phyloP scores from a whole-genome alignment of 305 asterid species.

The Fraxinus angustifolia region DNA sequence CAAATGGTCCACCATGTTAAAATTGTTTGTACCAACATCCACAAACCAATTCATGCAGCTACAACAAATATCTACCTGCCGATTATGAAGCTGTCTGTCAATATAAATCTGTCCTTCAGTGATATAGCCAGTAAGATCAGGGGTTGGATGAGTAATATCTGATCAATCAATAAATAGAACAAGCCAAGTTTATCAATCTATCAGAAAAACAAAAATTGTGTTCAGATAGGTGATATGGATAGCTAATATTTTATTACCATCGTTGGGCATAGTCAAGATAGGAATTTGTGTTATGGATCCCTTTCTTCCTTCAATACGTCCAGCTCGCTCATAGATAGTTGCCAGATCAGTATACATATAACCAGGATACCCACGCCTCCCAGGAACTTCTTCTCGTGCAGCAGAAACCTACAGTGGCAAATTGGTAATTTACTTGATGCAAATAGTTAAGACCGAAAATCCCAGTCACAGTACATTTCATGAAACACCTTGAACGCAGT shows the following conservation, averaged over 20 bases:
- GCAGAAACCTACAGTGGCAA: conserved; percentile 72
- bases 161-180: conserved; percentile 29
- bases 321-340: conserved; percentile 89
- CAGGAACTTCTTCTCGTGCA: conserved; percentile 88
- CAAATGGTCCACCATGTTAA: neutral
- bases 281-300: conserved; percentile 67
- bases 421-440: conserved; percentile 5
- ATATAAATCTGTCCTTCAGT: conserved; percentile 98
- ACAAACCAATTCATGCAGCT: conserved; percentile 11
- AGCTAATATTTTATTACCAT: conserved; percentile 41
- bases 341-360: conserved; percentile 92
- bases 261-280: conserved; percentile 80
- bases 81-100: conserved; percentile 90
- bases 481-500: neutral
- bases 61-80: conserved; percentile 61
- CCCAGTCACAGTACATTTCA: neutral
- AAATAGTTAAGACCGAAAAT: neutral
- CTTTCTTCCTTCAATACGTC: conserved; percentile 86
- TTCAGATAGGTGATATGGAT: neutral
- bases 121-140: conserved; percentile 98
- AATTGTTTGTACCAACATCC: neutral
- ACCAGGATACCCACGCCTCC: conserved; percentile 48
- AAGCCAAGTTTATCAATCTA: conserved; percentile 15
- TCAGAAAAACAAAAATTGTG: neutral
- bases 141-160: conserved; percentile 99